Evolutionary conservation across 2,329 filamentous ascomycete species (phyloP), one percentile per base, ranked within the genome.

Genomic region (Thielaviopsis musarum): DNA sequence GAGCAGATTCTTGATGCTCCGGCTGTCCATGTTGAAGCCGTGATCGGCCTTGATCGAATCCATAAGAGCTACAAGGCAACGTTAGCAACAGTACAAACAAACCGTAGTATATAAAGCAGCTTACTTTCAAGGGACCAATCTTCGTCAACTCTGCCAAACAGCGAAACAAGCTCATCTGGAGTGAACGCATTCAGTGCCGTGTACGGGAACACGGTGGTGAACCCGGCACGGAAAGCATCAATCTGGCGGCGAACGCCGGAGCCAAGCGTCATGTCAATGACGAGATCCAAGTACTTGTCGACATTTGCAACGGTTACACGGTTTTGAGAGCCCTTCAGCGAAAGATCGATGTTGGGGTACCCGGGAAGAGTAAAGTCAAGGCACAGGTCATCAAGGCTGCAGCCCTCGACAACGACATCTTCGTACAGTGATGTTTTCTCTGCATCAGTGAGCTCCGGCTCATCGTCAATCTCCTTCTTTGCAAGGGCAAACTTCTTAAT

Each of bases 31-130:
- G 66, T 97, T 98, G 75, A 88, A 98, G 9, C 93, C 93, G 69
- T 98, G 93, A 66, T 98, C 93, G 28, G 93, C 93, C 74, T 98
- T 98, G 74, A 98, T 91, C 0, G 91, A 96, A 68, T 98, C 93
- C 81, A 94, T 94, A 49, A 98, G 81, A 62, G 93, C 88, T 93
- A 62, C 52, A 54, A 62, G 28, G 63, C 65, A 61, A 67, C 51
- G 64, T 67, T 63, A 68, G 66, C 49, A 64, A 49, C 17, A 48
- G 61, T 22, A 1, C 17, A 24, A 52, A 53, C 49, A 48, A 22
- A n/a, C 30, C 48, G 38, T 7, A 9, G 21, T 12, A 34, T 34
- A 4, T 58, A 26, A 34, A 19, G 30, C 54, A 59, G 77, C 88
- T 79, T 81, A 93, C 88, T 98, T 70, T 97, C 91, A 64, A 98